Base-by-base conservation (phyloP, 2,329 filamentous ascomycete species). In the Cladophialophora carrionii region DNA sequence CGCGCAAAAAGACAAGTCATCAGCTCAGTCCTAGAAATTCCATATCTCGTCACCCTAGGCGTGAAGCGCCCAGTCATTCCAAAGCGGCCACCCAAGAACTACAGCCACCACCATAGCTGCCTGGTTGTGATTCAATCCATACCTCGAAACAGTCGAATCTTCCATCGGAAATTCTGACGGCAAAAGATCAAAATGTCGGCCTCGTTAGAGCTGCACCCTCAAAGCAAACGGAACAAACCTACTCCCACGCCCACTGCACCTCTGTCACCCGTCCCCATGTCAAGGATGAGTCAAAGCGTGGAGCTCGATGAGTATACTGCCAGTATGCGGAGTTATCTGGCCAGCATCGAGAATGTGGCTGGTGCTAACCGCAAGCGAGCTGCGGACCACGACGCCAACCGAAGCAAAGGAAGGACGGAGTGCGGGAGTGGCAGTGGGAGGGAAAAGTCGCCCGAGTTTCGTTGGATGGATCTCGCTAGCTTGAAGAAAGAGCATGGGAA, bases 301-400 rank as follows among this genome's bases (percentile, higher is more conserved):
- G 69, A 69, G 37, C 62, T 72, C 22, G 68, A 70, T 32, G 70
- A 72, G 24, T 72, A 72, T 56, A 67, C 68, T 5, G 66, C 65
- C n/a, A 71, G 70, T 57, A 71, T 72, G 69, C 64, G 65, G 17
- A 61, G 52, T 32, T 72, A 68, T 56, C 63, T 72, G 17, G 70
- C 65, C 37, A 64, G 48, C 29, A 53, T 65, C 17, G 64, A 68
- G 26, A 59, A 63, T n/a, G 5, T 29, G n/a, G 24, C 54, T 12
- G 24, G 31, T 17, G 31, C 43, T 24, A 62, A 64, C 41, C 60
- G 63, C 29, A 69, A 63, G 58, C 58, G 61, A 20, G 61, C 59
- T 62, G 61, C 22, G 48, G 54, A 61, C 6, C 63, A 59, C 63
- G 53, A 70, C 32, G 48, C 43, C 14, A 57, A 48, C 41, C 48